Evolutionary conservation across 371 early-diverging fungal genomes (phyloP).

Genomic region (Mortierella sp.): DNA sequence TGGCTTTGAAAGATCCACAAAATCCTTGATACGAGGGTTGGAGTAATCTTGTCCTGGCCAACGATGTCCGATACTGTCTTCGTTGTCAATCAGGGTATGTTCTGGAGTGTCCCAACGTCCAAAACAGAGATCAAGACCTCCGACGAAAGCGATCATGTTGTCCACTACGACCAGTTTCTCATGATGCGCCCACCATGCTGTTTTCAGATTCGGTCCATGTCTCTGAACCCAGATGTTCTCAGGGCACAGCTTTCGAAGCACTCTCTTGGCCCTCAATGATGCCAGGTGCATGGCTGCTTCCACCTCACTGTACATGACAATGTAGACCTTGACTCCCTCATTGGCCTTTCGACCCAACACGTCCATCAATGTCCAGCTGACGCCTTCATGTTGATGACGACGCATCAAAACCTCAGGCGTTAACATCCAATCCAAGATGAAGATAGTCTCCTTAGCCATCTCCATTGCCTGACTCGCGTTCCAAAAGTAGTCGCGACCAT

Average conservation of each 20-base stretch:
- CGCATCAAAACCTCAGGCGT: constrained; percentile 76
- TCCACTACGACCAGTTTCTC: constrained; percentile 88
- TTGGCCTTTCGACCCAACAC: constrained; percentile 70
- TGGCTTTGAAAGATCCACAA: constrained; percentile 58
- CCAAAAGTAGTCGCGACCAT: constrained; percentile 87
- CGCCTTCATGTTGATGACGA: constrained; percentile 34
- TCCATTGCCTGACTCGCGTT: constrained; percentile 84
- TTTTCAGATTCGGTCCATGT: constrained; percentile 52
- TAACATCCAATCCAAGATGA: constrained; percentile 95
- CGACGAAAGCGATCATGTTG: constrained; percentile 85
- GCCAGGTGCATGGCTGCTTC: constrained; percentile 47
- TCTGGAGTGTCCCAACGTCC: constrained; percentile 90
- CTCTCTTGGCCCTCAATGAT: constrained; percentile 43
- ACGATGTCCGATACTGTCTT: constrained; percentile 54
- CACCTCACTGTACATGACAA: constrained; percentile 90
- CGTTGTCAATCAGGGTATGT: constrained; percentile 80
- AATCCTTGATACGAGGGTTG: constrained; percentile 92
- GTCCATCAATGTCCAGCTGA: constrained; percentile 40
- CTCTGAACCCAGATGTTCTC: constrained; percentile 51
- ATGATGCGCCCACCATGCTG: constrained; percentile 55
- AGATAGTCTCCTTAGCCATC: constrained; percentile 80
- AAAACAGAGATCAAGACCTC: constrained; percentile 94
- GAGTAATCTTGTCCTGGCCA: constrained; percentile 93
- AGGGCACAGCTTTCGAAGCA: constrained; percentile 30
- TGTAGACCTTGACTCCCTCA: constrained; percentile 90